phyloP scores from a whole-genome alignment of 2,329 filamentous ascomycete species.

The Ophiostoma novo-ulmi region DNA sequence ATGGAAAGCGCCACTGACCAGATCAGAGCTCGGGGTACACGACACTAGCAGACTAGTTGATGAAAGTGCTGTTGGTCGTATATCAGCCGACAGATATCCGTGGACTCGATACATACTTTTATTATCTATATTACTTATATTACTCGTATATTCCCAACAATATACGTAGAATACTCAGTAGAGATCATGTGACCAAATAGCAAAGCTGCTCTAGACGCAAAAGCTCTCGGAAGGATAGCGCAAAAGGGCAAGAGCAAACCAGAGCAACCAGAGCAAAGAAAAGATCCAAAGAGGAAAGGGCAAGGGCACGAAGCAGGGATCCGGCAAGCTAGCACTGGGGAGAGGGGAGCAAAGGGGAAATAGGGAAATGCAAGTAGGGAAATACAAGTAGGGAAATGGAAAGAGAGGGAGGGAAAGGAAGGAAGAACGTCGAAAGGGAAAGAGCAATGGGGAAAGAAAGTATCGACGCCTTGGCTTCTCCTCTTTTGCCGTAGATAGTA shows the following conservation, averaged over 20 bases:
- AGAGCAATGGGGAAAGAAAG: not conserved
- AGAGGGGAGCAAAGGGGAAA: not conserved
- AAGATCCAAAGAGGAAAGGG: not conserved
- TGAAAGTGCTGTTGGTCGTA: not conserved
- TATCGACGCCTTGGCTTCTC: slow-evolving; percentile 2
- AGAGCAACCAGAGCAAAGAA: not conserved
- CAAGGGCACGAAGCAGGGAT: slow-evolving; percentile 7
- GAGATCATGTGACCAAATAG: slow-evolving; percentile 1
- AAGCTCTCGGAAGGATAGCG: not conserved
- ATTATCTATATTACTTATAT: not conserved
- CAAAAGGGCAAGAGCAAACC: not conserved
- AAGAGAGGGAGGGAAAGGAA: not conserved
- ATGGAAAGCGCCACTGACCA: not conserved
- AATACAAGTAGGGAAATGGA: not conserved
- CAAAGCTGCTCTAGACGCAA: not conserved
- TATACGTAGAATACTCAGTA: no score
- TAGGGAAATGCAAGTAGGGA: no score
- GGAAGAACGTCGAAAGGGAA: not conserved
- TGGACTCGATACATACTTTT: not conserved
- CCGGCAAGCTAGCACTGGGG: not conserved
- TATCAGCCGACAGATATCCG: not conserved
- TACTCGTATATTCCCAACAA: not conserved
- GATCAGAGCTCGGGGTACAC: slow-evolving; percentile 1
- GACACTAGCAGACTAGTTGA: slow-evolving; percentile 5
- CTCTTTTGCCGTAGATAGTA: not conserved